Conservation (phyloP, 2,329 filamentous ascomycete species). For the Phialophora expanda region DNA sequence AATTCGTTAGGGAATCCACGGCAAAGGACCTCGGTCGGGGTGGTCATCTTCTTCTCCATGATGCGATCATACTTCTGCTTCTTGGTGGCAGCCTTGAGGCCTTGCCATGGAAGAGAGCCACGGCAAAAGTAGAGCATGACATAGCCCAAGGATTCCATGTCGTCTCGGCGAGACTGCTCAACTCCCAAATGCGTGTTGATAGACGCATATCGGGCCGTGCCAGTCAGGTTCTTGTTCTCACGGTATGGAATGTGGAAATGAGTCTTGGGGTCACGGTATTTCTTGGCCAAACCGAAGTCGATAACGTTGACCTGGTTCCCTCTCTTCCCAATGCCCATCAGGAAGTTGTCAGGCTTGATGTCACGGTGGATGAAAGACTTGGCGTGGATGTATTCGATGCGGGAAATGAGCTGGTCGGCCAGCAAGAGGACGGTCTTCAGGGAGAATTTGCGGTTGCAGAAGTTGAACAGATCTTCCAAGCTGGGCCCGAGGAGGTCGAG, state of each 20-base stretch:
- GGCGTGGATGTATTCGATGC: constrained; percentile 99
- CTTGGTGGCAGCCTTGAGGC: constrained; percentile 75
- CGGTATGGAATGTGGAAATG: constrained; percentile 99
- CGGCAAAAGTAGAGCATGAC: constrained; percentile 99
- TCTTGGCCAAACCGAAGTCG: constrained; percentile 98
- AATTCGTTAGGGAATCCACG: constrained; percentile 99
- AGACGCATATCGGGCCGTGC: constrained; percentile 95
- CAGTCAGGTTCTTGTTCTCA: constrained; percentile 99
- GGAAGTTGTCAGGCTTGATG: constrained; percentile 99
- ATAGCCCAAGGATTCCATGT: constrained; percentile 98
- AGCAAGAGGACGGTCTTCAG: constrained; percentile 96
- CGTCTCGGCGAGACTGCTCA: constrained; percentile 97
- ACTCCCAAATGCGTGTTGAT: constrained; percentile 99
- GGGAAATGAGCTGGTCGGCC: constrained; percentile 97
- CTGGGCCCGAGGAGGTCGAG: constrained; percentile 94
- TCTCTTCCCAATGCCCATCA: constrained; percentile 98
- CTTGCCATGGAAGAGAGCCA: constrained; percentile 98
- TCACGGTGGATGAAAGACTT: constrained; percentile 99
- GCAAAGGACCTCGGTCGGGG: constrained; percentile 93
- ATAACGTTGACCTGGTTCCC: constrained; percentile 99
- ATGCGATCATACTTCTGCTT: constrained; percentile 99
- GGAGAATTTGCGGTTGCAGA: constrained; percentile 99
- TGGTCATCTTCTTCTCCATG: constrained; percentile 99
- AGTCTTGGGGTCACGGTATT: constrained; percentile 99
- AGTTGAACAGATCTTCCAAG: constrained; percentile 98